Evolutionary conservation across 108 stramenopile species (phyloP).

Genomic region (Fragilariopsis cylindrus): DNA sequence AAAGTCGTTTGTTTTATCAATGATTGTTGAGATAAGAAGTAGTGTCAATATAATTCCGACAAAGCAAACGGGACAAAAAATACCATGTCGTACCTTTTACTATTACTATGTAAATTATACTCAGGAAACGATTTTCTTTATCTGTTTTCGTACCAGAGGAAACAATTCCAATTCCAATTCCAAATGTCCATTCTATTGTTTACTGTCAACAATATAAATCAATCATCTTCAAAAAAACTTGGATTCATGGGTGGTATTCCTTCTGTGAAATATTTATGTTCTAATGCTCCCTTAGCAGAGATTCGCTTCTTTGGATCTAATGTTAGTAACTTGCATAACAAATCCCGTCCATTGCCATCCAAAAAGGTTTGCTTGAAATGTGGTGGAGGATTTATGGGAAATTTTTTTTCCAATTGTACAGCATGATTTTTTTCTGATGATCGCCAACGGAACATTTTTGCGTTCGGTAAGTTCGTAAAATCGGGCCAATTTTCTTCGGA

Average conservation of each 20-base stretch:
- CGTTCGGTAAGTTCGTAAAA: constrained; percentile 63
- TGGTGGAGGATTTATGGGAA: constrained; percentile 68
- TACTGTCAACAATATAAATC: no score
- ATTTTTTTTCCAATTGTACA: constrained; percentile 51
- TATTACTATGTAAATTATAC: no score
- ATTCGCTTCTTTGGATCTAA: constrained; percentile 90
- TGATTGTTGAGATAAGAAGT: no score
- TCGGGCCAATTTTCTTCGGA: constrained; percentile 81
- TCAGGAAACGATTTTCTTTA: no score
- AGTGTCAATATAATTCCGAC: no score
- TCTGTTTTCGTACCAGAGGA: no score
- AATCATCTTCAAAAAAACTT: constrained; percentile 33
- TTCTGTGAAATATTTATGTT: constrained; percentile 47
- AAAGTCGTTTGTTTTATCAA: no score
- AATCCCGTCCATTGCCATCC: constrained; percentile 83
- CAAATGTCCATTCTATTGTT: no score
- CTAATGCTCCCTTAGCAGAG: constrained; percentile 85
- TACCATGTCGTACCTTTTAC: no score
- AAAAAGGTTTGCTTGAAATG: constrained; percentile 73
- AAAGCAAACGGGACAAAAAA: no score
- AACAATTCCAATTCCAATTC: no score
- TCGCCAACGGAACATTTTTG: constrained; percentile 76
- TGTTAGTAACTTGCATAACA: constrained; percentile 81
- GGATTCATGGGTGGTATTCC: constrained; percentile 45
- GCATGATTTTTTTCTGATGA: constrained; percentile 33